Evolutionary conservation across 352 stramenopile genomes (phyloP), one percentile per base, ranked within the genome.

Genomic region (Globisporangium yorkense): DNA sequence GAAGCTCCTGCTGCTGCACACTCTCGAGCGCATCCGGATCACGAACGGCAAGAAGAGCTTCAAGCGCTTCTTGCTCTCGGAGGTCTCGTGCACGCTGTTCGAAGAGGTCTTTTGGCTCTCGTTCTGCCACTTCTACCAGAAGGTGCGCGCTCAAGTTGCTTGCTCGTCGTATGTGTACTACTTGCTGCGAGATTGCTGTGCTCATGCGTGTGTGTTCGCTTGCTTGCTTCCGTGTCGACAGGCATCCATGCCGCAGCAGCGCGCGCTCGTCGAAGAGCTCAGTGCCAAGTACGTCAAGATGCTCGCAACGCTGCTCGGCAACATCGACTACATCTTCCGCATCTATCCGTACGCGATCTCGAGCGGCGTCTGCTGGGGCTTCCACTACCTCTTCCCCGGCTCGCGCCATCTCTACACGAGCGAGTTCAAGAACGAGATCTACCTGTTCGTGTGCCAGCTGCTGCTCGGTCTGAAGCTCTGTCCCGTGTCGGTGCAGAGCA

Each of bases 91-190:
- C 48, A 61, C 76, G 39, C 73, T 95, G 35, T 96, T 93, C 56
- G 88, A 96, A 40, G 86, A 96, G 49, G 59, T 96, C 9, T 96
- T 94, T 47, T 96, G 88, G 88, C 80, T 94, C 35, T 74, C 79
- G 2, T 93, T 96, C 66, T 94, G 82, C 61, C 83, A 91, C 33
- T 96, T 96, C 56, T 96, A 92, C 71, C 88, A 96, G 57, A 85
- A 67, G 52, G 76, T 83, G 57, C n/a, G 54, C 9, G 33, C 3
- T 37, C 33, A 9, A 27, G 1, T 37, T 3, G 21, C 21, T 43
- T 61, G 33, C 13, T 55, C 49, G 21, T 49, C 20, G 4, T 12
- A 9, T 10, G 39, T 37, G 15, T 29, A 21, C 46, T 37, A 37
- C 33, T 37, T 37, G 3, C 33, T 37, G 8, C 33, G 33, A 6